Conservation (phyloP, 129 eudicot genomes). For the Apium graveolens region DNA sequence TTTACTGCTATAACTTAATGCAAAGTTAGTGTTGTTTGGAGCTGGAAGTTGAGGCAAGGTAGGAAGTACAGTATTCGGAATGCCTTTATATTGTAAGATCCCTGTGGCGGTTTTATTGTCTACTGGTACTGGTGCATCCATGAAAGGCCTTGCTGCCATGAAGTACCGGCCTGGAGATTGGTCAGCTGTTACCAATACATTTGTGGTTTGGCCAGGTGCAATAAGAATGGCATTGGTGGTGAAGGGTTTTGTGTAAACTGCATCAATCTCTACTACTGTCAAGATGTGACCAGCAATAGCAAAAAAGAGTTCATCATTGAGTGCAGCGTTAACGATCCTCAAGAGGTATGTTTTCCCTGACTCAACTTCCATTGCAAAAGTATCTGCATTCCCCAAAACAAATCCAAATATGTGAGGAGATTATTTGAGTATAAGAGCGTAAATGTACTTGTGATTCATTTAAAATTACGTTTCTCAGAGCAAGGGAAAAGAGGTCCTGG, state of each 20-base stretch:
- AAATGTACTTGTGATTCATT: background rate
- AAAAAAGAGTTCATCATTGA: conserved; percentile 43
- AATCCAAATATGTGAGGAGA: background rate
- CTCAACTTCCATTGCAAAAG: conserved; percentile 40
- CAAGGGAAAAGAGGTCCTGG: conserved; percentile 44
- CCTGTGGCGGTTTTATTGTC: conserved; percentile 49
- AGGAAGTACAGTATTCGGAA: conserved; percentile 32
- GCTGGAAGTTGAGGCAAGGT: conserved; percentile 33
- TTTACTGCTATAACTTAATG: conserved; percentile 21
- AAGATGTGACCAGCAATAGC: conserved; percentile 36
- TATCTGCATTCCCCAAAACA: conserved; percentile 9
- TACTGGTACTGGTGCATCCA: conserved; percentile 37
- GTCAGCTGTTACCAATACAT: conserved; percentile 32
- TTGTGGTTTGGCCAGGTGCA: conserved; percentile 45
- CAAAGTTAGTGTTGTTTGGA: conserved; percentile 32
- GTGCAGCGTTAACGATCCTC: conserved; percentile 40
- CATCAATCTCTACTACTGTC: conserved; percentile 48
- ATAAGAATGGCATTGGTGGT: conserved; percentile 31
- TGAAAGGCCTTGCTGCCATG: conserved; percentile 39
- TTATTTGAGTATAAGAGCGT: background rate
- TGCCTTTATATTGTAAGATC: conserved; percentile 35
- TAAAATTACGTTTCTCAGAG: conserved; percentile 36
- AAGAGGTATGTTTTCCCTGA: conserved; percentile 42
- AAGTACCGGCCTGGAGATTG: conserved; percentile 32
- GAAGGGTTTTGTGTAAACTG: conserved; percentile 43